A percentile compares a stretch with the other conserved stretches of the same genome.
Conservation (phyloP, 306 rosid species). For the Sindora glabra region DNA sequence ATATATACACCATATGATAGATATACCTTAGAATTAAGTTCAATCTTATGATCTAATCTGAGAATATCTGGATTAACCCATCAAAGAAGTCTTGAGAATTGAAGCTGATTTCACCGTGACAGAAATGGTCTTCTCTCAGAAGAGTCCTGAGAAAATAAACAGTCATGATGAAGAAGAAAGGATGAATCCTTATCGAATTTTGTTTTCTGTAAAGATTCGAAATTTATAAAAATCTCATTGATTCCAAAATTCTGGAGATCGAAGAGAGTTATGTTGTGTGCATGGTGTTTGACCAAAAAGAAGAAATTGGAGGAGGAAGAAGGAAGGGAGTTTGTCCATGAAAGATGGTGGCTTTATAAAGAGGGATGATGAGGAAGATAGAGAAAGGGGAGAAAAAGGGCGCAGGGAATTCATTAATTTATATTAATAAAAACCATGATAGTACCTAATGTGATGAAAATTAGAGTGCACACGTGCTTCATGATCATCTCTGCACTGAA, state of each 20-base stretch:
- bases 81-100: conserved; percentile 15
- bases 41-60: not conserved
- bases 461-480: conserved; percentile 77
- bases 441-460: conserved; percentile 69
- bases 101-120: conserved; percentile 2
- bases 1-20: no score
- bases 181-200: not conserved
- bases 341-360: conserved; percentile 22
- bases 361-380: not conserved
- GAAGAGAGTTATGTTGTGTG: no score
- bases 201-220: not conserved
- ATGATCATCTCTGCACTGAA: conserved; percentile 41
- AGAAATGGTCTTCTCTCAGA: not conserved
- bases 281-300: no score
- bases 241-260: not conserved
- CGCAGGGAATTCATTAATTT: conserved; percentile 24
- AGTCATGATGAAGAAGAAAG: conserved; percentile 6
- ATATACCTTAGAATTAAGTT: no score
- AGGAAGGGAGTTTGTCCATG: conserved; percentile 8
- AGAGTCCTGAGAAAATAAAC: conserved; percentile 20
- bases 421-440: conserved; percentile 12
- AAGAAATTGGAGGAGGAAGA: not conserved
- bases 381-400: conserved; percentile 24
- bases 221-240: not conserved
- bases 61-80: conserved; percentile 43